Evolutionary conservation across 2,329 filamentous ascomycete genomes (phyloP), one percentile per base, ranked within the genome.

Genomic region (Fusarium caatingaense): DNA sequence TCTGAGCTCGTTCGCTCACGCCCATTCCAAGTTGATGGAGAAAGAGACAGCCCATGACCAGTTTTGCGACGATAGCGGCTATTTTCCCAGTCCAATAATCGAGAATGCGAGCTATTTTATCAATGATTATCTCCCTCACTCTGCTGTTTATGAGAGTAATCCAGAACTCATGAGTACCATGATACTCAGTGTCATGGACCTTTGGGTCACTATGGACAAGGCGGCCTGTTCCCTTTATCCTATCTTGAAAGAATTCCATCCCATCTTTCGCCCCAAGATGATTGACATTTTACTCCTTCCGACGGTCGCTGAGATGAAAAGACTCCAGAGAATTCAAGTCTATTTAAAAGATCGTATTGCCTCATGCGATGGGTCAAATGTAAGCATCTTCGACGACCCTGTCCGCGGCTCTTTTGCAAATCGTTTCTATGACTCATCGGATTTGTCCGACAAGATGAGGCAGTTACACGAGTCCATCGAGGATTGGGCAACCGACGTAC

Each of bases 391-490:
- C 32, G 71, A 69, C 3, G 74, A 76, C 18, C 74, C 74, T 5
- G 49, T 56, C 7, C 59, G 59, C 5, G 76, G 76, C 8, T 77
- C 71, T 28, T 74, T 77, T 46, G 76, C 74, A 3, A 70, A 77
- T 18, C 72, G 74, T 2, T 72, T 70, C 53, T 77, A 76, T 25
- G 69, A 71, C 6, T 67, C 72, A 16, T 76, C 74, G 1, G 27
- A 50, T 6, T 66, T 72, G 5, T 60, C 69, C 0, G 40, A 30
- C 2, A 34, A 53, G 15, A 57, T 77, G 37, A 50, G 63, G 30
- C 28, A 34, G 0, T 45, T 78, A 0, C 71, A 75, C 8, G 30
- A 64, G 3, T 12, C 40, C 0, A 80, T 83, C 23, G 65, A 76
- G 13, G 50, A 55, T 0, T 46, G 49, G 21, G 75, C 80, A 6